Evolutionary conservation across 139 green algal species (phyloP).

Genomic region (Chloropicon primus): DNA sequence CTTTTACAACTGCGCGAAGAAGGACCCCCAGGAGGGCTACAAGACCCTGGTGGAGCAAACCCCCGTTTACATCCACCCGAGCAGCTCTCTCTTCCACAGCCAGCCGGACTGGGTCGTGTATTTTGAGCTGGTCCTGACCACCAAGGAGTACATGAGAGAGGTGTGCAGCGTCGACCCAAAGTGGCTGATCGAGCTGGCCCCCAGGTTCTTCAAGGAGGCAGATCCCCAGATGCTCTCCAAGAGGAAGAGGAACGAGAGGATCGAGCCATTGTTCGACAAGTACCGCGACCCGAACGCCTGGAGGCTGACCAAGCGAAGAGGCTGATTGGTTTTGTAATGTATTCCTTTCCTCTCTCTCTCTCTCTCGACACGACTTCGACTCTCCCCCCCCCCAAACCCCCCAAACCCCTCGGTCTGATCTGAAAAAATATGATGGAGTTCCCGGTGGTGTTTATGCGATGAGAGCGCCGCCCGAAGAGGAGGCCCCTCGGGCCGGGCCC

Average conservation of each 20-base stretch:
- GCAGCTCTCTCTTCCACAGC: constrained; percentile 46
- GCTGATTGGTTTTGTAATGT: constrained; percentile 31
- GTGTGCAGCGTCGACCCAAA: constrained; percentile 81
- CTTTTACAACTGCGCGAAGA: constrained; percentile 51
- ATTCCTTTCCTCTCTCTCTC: too few species aligned
- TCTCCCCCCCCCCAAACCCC: too few species aligned
- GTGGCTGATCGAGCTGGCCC: constrained; percentile 94
- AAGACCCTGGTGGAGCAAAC: constrained; percentile 80
- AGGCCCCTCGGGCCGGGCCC: too few species aligned
- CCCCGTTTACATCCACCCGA: constrained; percentile 30
- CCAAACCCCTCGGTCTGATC: too few species aligned
- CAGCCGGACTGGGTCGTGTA: constrained; percentile 79
- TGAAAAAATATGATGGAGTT: too few species aligned
- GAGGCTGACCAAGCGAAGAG: constrained; percentile 50
- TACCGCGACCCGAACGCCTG: constrained; percentile 82
- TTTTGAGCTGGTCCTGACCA: constrained; percentile 51
- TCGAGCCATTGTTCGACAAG: constrained; percentile 92
- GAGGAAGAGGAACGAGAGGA: constrained; percentile 81
- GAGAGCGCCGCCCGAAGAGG: too few species aligned
- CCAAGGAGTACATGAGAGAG: constrained; percentile 44
- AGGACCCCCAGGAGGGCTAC: constrained; percentile 65
- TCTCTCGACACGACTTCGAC: too few species aligned
- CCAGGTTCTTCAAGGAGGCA: constrained; percentile 86
- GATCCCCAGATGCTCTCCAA: constrained; percentile 80
- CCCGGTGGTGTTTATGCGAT: too few species aligned